A percentile compares a stretch with the other conserved stretches of the same genome.
Evolutionary conservation across 1,284 basidiomycete genomes (phyloP).

Genomic region (Termitomyces sp.): DNA sequence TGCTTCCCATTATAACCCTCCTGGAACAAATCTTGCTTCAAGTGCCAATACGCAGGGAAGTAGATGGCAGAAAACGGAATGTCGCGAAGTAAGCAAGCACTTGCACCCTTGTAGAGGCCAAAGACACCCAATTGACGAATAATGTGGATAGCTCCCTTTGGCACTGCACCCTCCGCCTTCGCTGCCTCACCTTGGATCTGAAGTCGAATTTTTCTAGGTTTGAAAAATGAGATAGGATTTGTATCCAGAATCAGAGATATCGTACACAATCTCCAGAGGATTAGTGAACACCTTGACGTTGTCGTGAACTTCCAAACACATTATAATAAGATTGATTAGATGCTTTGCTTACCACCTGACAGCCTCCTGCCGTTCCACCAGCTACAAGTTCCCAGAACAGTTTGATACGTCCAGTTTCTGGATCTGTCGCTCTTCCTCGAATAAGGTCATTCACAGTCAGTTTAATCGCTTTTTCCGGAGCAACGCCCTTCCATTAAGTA

Average conservation of each 20-base stretch:
- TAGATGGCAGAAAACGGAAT: constrained; percentile 92
- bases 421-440: constrained; percentile 80
- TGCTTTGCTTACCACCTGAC: constrained; percentile 81
- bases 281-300: constrained; percentile 83
- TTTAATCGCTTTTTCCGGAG: constrained; percentile 98
- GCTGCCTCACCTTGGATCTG: constrained; percentile 96
- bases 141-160: constrained; percentile 88
- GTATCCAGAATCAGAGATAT: constrained; percentile 4
- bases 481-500: constrained; percentile 72
- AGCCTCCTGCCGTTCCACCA: constrained; percentile 91
- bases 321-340: background rate
- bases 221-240: constrained; percentile 9
- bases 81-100: constrained; percentile 86
- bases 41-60: constrained; percentile 76
- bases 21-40: constrained; percentile 91
- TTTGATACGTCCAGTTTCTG: constrained; percentile 90
- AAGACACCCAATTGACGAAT: constrained; percentile 88
- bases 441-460: constrained; percentile 94
- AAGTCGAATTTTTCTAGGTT: constrained; percentile 85
- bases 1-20: constrained; percentile 96
- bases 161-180: constrained; percentile 71
- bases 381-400: constrained; percentile 86
- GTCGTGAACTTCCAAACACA: constrained; percentile 9
- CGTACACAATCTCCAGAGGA: constrained; percentile 89
- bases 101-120: constrained; percentile 89